Evolutionary conservation across 495 filamentous ascomycete species (phyloP).

Genomic region (Trypethelium eluteriae): DNA sequence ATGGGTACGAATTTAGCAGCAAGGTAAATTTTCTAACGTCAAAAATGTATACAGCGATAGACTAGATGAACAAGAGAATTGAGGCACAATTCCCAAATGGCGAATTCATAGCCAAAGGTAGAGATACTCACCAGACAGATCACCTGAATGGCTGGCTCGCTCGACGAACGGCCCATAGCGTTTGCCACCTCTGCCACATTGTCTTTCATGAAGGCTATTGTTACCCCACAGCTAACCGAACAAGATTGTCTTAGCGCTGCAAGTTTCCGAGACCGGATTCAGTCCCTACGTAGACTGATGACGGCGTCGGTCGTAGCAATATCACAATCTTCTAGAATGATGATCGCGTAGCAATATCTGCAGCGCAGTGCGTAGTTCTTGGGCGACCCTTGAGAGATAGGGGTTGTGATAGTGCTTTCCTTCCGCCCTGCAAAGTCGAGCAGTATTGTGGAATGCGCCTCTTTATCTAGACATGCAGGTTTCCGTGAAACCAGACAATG

Average conservation of each 20-base stretch:
- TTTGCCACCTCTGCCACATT: slow-evolving; percentile 16
- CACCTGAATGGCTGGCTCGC: slow-evolving; percentile 30
- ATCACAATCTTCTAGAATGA: not conserved
- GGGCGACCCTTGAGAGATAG: too few relatives aligned
- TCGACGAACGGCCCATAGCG: slow-evolving; percentile 18
- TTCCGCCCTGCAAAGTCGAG: not conserved
- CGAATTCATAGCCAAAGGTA: not conserved
- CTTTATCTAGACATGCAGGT: not conserved
- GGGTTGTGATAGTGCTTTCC: too few relatives aligned
- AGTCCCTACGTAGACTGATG: slow-evolving; percentile 15
- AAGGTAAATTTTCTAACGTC: not conserved
- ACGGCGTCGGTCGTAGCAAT: not conserved
- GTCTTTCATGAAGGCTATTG: slow-evolving; percentile 26
- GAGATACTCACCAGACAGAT: slow-evolving; percentile 29
- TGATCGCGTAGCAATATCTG: not conserved
- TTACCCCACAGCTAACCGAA: slow-evolving; percentile 1
- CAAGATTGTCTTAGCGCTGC: not conserved
- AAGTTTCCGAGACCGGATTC: not conserved
- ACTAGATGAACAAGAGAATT: too few relatives aligned
- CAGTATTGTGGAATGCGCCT: not conserved
- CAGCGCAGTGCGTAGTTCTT: too few relatives aligned
- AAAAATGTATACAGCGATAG: too few relatives aligned
- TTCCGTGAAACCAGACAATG: not conserved
- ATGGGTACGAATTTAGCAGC: not conserved
- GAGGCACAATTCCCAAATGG: not conserved